Base-by-base conservation (phyloP, 1,284 basidiomycete genomes). In the Trichosporon sp. region DNA sequence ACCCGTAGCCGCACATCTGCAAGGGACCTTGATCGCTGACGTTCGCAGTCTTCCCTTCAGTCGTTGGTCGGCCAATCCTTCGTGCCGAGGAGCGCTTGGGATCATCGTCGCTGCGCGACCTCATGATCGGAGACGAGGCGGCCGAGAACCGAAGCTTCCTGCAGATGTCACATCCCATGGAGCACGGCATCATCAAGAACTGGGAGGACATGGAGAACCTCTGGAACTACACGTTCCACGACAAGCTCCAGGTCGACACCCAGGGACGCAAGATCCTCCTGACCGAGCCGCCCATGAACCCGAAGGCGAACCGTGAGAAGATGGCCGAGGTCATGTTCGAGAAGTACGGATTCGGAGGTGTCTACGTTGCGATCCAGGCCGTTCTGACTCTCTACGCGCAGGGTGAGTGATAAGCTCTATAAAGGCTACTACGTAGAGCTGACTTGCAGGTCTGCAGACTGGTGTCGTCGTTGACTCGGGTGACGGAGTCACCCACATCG, bases 241-340 rank as follows among this genome's bases (percentile, higher is more conserved):
- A 97, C 82, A 99, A 99, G 82, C 86, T 99, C 65, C 85, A 87
- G 71, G 85, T 98, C 70, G 89, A 97, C 76, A 89, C 95, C 25
- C 84, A 84, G 56, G 96, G 93, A 1, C 85, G 87, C 71, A 99
- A 98, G 82, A 86, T 99, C 56, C 82, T 99, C 64, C 85, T 99
- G 71, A 99, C 96, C 0, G 96, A 99, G 80, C 96, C 96, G n/a
- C 96, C 95, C 46, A 98, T 99, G 95, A 99, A 99, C 82, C 96
- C 96, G 4, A 92, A 89, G 77, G 88, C 82, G 70, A 99, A 99
- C 81, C 83, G 96, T 73, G 89, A 95, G 80, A 85, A 87, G 77
- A 98, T 99, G 95, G 89, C 88, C 66, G 89, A 99, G 81, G 92
- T 98, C 77, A 99, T 99, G 95, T 98, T 99, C 78, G 96, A 99